Conservation (phyloP, 139 green algal species). For the Pedinophyceae sp. region DNA sequence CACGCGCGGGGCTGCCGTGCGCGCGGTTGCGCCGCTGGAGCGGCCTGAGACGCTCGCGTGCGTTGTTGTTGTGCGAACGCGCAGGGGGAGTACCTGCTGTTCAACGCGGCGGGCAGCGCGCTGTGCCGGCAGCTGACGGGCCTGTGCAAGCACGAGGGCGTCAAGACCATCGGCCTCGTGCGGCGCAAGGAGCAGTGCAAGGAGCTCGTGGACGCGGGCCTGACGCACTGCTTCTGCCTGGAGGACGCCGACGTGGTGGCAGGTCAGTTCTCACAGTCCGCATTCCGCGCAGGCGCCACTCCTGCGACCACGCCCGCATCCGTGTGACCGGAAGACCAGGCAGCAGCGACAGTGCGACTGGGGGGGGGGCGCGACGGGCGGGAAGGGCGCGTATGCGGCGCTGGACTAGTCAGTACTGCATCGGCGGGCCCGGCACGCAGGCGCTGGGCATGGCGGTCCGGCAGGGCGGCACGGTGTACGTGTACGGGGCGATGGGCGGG, state of each 20-base stretch:
- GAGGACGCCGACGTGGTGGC: not conserved
- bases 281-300: too few relatives aligned
- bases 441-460: not conserved
- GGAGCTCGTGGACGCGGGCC: slow-evolving; percentile 4
- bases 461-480: not conserved
- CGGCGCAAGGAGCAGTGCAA: slow-evolving; percentile 1
- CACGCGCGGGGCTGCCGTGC: too few relatives aligned
- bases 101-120: not conserved
- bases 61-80: too few relatives aligned
- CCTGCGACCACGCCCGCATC: too few relatives aligned
- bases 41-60: too few relatives aligned
- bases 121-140: slow-evolving; percentile 3
- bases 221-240: not conserved
- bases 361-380: too few relatives aligned
- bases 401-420: not conserved
- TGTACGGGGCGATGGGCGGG: not conserved
- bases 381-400: not conserved
- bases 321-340: too few relatives aligned
- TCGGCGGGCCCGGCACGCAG: not conserved
- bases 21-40: too few relatives aligned
- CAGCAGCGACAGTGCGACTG: too few relatives aligned
- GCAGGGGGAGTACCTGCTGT: not conserved
- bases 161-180: slow-evolving; percentile 19
- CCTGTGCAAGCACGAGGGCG: slow-evolving; percentile 7
- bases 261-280: too few relatives aligned